Evolutionary conservation across 73 alveolate genomes (phyloP), one percentile per base, ranked within the genome.

Genomic region (Paramecium caudatum): DNA sequence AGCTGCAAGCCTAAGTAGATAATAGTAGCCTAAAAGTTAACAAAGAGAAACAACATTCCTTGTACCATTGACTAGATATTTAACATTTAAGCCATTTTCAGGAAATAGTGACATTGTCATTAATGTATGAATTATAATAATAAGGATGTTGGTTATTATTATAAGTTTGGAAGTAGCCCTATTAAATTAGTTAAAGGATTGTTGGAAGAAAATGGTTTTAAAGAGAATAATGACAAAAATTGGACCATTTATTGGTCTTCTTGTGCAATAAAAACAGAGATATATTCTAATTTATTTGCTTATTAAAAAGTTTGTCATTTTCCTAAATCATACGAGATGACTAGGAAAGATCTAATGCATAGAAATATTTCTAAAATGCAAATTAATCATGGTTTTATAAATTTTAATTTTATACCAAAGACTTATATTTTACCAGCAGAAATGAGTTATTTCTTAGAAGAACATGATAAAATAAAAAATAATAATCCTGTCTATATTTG

Each of bases 311-410:
- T 63, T 8, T 34, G 92, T 74, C 98, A 94, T 50, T 94, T 94
- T 50, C 98, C 98, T 3, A 82, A 92, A 50, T 94, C 98, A 30
- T 84, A 91, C 78, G 96, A 94, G 85, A 90, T 94, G 68, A 94
- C 98, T 15, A 84, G 96, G 25, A 94, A 94, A 61, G 98, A 94
- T 55, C 47, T 87, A 15, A 61, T 94, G 88, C 62, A 90, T 46
- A n/a, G 82, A 33, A 82, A 91, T 33, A 47, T 94, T 7, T 63
- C 95, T 4, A 91, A 91, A 78, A 94, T 94, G 98, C 61, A 91
- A 69, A 90, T 82, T 3, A 90, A 81, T 19, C 85, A 45, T 85
- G 98, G 98, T 27, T 19, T 27, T 7, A 82, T 82, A n/a, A 46
- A 91, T 61, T 94, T 61, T 86, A 91, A 93, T 85, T 93, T 94